Evolutionary conservation across 352 stramenopile genomes (phyloP).

Genomic region (Peronospora belbahrii): DNA sequence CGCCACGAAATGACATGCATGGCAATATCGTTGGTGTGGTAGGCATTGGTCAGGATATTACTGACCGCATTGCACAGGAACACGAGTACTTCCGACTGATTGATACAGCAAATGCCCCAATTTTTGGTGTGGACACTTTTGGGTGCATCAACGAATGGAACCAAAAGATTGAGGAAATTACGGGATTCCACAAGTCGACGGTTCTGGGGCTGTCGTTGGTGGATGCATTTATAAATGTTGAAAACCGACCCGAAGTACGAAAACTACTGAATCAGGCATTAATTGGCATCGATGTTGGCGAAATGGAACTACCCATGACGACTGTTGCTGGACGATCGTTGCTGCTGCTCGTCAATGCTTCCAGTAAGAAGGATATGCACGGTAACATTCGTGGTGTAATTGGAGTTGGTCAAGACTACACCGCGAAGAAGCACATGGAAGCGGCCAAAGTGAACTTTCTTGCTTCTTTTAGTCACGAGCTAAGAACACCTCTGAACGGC

Average conservation of each 20-base stretch:
- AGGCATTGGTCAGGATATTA: constrained; percentile 82
- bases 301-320: constrained; percentile 69
- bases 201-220: constrained; percentile 54
- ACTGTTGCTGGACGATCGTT: constrained; percentile 34
- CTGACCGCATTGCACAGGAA: constrained; percentile 64
- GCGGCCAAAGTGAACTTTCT: constrained; percentile 58
- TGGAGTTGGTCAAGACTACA: constrained; percentile 86
- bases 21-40: constrained; percentile 83
- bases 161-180: constrained; percentile 69
- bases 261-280: constrained; percentile 54
- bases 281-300: constrained; percentile 58
- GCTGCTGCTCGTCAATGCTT: constrained; percentile 56
- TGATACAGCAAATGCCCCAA: constrained; percentile 66
- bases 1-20: constrained; percentile 54
- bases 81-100: constrained; percentile 75
- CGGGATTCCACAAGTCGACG: constrained; percentile 50
- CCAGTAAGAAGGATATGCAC: constrained; percentile 77
- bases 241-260: constrained; percentile 43
- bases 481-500: constrained; percentile 67
- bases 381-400: constrained; percentile 86
- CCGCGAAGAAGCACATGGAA: constrained; percentile 68
- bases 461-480: constrained; percentile 60
- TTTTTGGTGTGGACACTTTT: constrained; percentile 69
- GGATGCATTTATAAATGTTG: constrained; percentile 50
- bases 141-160: constrained; percentile 76